Base-by-base conservation (phyloP, 176 grass and related monocot species). In the maize (Zea mays) region DNA sequence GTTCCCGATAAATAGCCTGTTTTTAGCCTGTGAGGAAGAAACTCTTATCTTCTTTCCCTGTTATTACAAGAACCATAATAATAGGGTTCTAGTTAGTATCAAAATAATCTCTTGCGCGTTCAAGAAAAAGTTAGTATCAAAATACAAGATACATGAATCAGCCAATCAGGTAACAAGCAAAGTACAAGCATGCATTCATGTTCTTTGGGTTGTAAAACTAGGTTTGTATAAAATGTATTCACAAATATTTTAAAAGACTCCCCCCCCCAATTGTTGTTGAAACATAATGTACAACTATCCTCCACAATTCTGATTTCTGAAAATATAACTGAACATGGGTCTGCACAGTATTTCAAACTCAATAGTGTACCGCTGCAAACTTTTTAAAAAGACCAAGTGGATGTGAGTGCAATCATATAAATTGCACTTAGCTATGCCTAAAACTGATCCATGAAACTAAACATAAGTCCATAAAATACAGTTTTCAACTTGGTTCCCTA, bases 1-100 rank as follows among this genome's bases (percentile, higher is more conserved):
- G 90, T 98, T 90, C 55, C 96, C 96, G 79, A 98, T 86, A 64
- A 98, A 98, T 27, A 98, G 78, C 77, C 80, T 86, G 88, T 98
- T 87, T 71, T 94, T 98, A 62, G 87, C 88, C 77, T 94, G 89
- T 9, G 91, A 90, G 16, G 89, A 77, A 19, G 95, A 90, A 76
- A 88, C 85, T 38, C 50, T 98, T 83, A 98, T 83, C 42, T 76
- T 88, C 39, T 87, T 98, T 65, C 85, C 92, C 89, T 94, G 56
- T 69, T 85, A 79, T 58, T 58, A 58, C 20, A 70, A 77, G 67
- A 87, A 87, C 66, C 58, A 71, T 10, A 77, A 47, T 19, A 55
- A 59, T 27, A 66, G 43, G 72, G 27, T 64, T 58, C 57, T 15
- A 83, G 40, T 62, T 46, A 49, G 11, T 69, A 81, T 49, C 39